Conservation (phyloP, 2,329 filamentous ascomycete genomes). For the Pseudogymnoascus sp. region DNA sequence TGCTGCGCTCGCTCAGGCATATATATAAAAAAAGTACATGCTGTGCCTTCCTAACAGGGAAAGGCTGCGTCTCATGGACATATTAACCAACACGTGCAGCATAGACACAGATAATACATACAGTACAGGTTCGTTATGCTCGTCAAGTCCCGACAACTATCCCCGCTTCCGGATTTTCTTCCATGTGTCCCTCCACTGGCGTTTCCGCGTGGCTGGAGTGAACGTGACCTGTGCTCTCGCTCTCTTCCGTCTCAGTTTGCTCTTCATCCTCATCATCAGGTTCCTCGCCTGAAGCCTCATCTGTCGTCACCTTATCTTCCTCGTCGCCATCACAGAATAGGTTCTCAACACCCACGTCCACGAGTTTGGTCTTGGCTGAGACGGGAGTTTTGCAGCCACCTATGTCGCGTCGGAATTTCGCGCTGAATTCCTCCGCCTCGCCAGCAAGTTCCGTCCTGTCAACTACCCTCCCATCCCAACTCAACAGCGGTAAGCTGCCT, state of each 20-base stretch:
- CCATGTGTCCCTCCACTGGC: not conserved
- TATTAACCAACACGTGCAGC: not conserved
- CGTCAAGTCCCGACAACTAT: not conserved
- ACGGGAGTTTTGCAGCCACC: slow-evolving; percentile 52
- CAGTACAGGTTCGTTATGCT: not conserved
- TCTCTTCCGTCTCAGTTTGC: not conserved
- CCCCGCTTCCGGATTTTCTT: not conserved
- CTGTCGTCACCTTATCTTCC: slow-evolving; percentile 14
- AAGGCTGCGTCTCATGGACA: not conserved
- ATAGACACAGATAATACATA: slow-evolving; percentile 3
- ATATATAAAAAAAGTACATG: not conserved
- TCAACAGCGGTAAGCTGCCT: slow-evolving; percentile 49
- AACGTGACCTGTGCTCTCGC: not conserved
- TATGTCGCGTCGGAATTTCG: slow-evolving; percentile 52
- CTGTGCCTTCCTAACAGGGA: not conserved
- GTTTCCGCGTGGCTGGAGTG: not conserved
- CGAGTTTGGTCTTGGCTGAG: not conserved
- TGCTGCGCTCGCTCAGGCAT: not conserved
- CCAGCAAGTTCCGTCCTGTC: slow-evolving; percentile 35
- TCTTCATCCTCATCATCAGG: not conserved
- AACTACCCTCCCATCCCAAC: slow-evolving; percentile 52
- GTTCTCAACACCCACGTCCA: not conserved
- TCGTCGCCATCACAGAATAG: slow-evolving; percentile 8
- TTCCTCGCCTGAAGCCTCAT: not conserved
- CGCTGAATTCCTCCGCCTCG: slow-evolving; percentile 45